Evolutionary conservation across 768 basidiomycete species (phyloP), one percentile per base, ranked within the genome.

Genomic region (Lactifluus hygrophoroides): DNA sequence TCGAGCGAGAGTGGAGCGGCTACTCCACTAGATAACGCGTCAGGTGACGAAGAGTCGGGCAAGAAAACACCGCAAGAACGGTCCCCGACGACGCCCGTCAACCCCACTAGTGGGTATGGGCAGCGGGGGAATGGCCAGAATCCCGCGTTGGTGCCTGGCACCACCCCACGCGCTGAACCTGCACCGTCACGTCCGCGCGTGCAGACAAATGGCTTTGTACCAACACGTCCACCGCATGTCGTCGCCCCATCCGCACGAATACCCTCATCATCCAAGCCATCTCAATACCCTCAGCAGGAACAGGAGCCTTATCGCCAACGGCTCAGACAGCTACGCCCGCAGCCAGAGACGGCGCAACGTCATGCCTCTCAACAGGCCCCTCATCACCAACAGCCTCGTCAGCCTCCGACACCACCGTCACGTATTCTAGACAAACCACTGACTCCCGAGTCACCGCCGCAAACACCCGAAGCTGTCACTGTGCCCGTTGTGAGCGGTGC

Each of bases 1-100:
- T 89, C 87, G 27, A 87, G 83, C 67, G 86, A 86, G 69, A 88
- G 86, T 65, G 87, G 85, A 7, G 84, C 80, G 0, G 85, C 73
- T 0, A 89, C 87, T 1, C 88, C 87, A 21, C 46, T 56, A 13
- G 60, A 56, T 48, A 58, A 72, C 50, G 75, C 75, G 38, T 79
- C 80, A 0, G 77, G 78, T 50, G 75, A 75, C 19, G 60, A 56
- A 21, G 74, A 66, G 17, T 60, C 64, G 13, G 47, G 47, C 27
- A 59, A 57, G 34, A 65, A 58, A 21, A 68, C 70, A 7, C 70
- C 70, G 0, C 61, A 68, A 23, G 68, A 72, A 53, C 56, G 45
- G 3, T 60, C 58, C 17, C 47, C 58, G 9, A 16, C 48, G 37
- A 60, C 30, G 48, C 61, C 21, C 49, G 63, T 52, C 54, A 58